These are phyloP conservation scores for Chaetoceros muelleri DNA, from an alignment of 108 stramenopile species.

Conservation along the genomic window DNA sequence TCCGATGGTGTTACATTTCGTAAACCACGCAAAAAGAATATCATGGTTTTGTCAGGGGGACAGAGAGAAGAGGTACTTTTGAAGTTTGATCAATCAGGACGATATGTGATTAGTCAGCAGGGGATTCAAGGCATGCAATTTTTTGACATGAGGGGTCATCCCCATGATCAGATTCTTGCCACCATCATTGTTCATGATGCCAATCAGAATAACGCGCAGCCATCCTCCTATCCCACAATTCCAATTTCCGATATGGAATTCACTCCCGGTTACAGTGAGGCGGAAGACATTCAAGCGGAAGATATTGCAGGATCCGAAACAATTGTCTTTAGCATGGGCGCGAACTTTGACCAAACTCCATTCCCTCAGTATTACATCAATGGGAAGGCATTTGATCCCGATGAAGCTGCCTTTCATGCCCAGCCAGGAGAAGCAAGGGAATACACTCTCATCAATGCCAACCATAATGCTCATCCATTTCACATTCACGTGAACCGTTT, in stretches of 20 bases:
- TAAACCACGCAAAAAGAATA: constrained; percentile 11
- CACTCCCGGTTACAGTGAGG: constrained; percentile 19
- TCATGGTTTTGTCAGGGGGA: constrained; percentile 29
- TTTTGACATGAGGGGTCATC: constrained; percentile 38
- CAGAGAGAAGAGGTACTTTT: constrained; percentile 30
- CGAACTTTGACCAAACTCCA: constrained; percentile 22
- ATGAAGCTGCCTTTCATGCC: constrained; percentile 17
- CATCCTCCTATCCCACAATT: neutral
- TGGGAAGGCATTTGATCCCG: constrained; percentile 22
- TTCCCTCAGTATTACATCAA: constrained; percentile 46
- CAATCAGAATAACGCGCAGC: neutral
- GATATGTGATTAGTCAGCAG: constrained; percentile 29
- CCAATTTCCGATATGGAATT: constrained; percentile 19
- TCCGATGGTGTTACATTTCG: constrained; percentile 22
- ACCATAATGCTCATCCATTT: constrained; percentile 44
- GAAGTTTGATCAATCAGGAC: constrained; percentile 27
- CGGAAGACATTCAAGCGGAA: constrained; percentile 14
- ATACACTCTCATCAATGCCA: constrained; percentile 32
- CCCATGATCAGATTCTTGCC: constrained; percentile 18
- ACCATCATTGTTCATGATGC: constrained; percentile 16
- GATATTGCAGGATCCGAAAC: constrained; percentile 24
- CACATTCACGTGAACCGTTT: constrained; percentile 47
- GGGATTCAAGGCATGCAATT: constrained; percentile 39
- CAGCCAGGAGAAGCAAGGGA: constrained; percentile 28
- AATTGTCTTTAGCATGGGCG: constrained; percentile 36